A percentile compares a stretch with the other conserved stretches of the same genome.
These are phyloP conservation scores for Sarocladium oryzae DNA, from an alignment of 2,329 filamentous ascomycete genomes.

Conservation along the genomic window DNA sequence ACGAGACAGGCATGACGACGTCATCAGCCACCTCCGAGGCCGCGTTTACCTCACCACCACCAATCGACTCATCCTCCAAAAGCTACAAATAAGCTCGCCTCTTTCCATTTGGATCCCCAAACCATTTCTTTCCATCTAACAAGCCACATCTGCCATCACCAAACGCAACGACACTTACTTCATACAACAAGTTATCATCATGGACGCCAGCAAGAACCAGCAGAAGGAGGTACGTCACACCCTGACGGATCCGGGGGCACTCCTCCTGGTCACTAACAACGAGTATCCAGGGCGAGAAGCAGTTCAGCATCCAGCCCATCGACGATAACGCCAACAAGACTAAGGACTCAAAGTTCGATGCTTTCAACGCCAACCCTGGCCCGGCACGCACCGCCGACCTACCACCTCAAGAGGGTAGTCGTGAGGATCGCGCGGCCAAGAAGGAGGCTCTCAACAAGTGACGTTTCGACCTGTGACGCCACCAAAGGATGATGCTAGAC, in stretches of 20 bases:
- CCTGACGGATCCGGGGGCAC: neutral
- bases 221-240: constrained; percentile 21
- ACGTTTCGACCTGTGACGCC: neutral
- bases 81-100: constrained; percentile 19
- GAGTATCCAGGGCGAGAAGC: constrained; percentile 31
- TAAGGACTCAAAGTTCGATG: constrained; percentile 40
- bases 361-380: constrained; percentile 50
- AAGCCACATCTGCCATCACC: neutral
- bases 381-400: constrained; percentile 50
- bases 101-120: constrained; percentile 9
- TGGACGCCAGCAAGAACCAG: constrained; percentile 23
- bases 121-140: constrained; percentile 9
- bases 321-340: constrained; percentile 26
- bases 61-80: neutral
- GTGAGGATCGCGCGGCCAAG: constrained; percentile 61
- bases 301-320: constrained; percentile 40
- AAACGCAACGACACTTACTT: neutral
- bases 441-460: constrained; percentile 60
- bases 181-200: constrained; percentile 13
- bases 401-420: constrained; percentile 51
- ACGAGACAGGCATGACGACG: constrained; percentile 4
- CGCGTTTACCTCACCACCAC: constrained; percentile 5
- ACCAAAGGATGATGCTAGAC: neutral
- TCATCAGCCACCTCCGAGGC: constrained; percentile 7
- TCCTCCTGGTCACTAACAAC: constrained; percentile 11